Base-by-base conservation (phyloP, 305 asterid species). In the Striga hermonthica region DNA sequence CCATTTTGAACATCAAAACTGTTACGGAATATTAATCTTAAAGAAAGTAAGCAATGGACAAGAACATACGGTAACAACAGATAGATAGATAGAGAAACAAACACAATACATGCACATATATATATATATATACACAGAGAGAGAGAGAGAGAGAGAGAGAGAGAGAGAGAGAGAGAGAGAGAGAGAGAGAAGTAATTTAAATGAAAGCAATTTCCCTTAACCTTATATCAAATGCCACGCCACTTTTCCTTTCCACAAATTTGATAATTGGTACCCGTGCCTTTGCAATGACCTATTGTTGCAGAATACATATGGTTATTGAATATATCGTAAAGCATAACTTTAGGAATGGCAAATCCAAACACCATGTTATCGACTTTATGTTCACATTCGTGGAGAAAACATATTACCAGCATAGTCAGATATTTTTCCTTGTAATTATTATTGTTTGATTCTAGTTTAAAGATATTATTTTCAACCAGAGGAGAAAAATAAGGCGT, bases 241-340 rank as follows among this genome's bases (percentile, higher is more conserved):
- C 85, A 75, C 97, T 90, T 80, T 69, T 78, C 82, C 86, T 92
- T 88, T 92, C 98, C 73, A 90, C 88, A 83, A 92, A 90, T 69
- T 92, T 92, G 68, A 92, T 79, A 71, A 92, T 92, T 4, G 98
- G 98, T 47, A 92, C 89, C 59, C 97, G 95, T 50, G 98, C 98
- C 86, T 75, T 92, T 61, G 95, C 90, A 69, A 92, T 90, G 63
- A 92, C 98, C 98, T 92, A 72, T 60, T 10, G 64, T 57, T 9
- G 47, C 60, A 40, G 64, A 64, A 57, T 39, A 6, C 9, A 57
- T 9, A 60, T 58, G 64, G 48, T 11, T 31, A 39, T 48, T 39
- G 53, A 74, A 56, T 31, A 55, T 39, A 59, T 12, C 9, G 28
- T 57, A 73, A 57, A 15, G 65, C 60, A 75, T 39, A 69, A 72